Conservation (phyloP, 306 rosid genomes). For the Ormosia semicastrata region DNA sequence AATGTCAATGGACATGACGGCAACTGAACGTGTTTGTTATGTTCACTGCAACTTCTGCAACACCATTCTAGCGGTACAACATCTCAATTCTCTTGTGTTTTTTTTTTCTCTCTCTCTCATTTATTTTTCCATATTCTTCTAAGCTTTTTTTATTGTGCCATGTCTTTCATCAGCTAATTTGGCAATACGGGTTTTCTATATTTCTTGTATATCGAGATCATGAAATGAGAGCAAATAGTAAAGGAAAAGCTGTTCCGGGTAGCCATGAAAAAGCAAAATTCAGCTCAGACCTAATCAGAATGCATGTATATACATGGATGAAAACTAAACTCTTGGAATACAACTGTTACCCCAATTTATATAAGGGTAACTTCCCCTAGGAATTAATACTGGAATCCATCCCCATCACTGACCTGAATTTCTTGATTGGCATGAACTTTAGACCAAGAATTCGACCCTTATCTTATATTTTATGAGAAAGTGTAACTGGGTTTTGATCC, state of each 20-base stretch:
- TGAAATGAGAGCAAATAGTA: background rate
- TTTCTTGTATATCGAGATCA: conserved; percentile 24
- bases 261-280: conserved; percentile 24
- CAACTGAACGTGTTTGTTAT: conserved; percentile 97
- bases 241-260: conserved; percentile 21
- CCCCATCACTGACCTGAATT: conserved; percentile 12
- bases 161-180: conserved; percentile 42
- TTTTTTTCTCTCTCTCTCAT: conserved; percentile 12
- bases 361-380: conserved; percentile 20
- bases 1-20: conserved; percentile 92
- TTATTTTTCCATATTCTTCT: conserved; percentile 22
- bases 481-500: conserved; percentile 41
- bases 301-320: background rate
- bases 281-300: conserved; percentile 34
- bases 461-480: conserved; percentile 50
- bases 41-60: conserved; percentile 99
- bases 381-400: background rate
- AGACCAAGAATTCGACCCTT: background rate
- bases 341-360: conserved; percentile 17
- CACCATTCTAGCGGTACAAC: conserved; percentile 97
- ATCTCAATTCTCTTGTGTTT: conserved; percentile 28
- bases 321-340: conserved; percentile 12
- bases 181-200: conserved; percentile 24
- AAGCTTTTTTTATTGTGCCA: conserved; percentile 30
- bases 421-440: background rate